phyloP scores from a whole-genome alignment of 2,329 filamentous ascomycete species.

The Beauveria rudraprayagi region DNA sequence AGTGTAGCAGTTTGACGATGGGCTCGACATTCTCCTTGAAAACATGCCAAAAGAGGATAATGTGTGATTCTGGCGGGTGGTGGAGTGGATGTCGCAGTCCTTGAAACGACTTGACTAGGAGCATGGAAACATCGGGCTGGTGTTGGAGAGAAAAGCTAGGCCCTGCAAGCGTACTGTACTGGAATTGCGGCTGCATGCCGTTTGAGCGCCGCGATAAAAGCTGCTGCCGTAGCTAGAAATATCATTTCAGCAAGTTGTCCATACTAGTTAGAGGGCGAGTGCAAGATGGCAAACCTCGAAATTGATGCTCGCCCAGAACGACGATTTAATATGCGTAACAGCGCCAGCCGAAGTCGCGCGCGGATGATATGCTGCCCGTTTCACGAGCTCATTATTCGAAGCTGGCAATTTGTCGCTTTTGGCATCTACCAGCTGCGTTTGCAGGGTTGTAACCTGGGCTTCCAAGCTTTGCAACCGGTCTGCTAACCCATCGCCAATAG shows the following conservation, averaged over 20 bases:
- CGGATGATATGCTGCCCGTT: neutral
- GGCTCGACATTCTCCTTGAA: constrained; percentile 7
- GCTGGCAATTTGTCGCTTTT: neutral
- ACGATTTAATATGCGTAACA: neutral
- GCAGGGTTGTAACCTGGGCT: neutral
- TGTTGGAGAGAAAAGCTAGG: neutral
- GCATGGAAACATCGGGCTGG: neutral
- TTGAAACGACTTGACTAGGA: constrained; percentile 7
- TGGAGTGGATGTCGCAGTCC: neutral
- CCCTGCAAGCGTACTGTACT: neutral
- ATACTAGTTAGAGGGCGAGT: too few relatives aligned
- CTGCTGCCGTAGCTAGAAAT: neutral
- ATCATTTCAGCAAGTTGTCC: neutral
- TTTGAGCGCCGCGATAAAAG: neutral
- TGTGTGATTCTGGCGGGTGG: constrained; percentile 1
- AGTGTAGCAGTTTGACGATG: neutral
- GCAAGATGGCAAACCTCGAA: neutral
- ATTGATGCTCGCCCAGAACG: constrained; percentile 10
- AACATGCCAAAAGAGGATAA: neutral
- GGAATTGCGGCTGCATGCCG: neutral
- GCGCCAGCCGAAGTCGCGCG: neutral
- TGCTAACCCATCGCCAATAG: neutral
- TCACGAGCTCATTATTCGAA: neutral
- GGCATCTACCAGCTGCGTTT: neutral
- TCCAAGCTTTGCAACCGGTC: neutral